Evolutionary conservation across 169 alveolate genomes (phyloP), one percentile per base, ranked within the genome.

Genomic region (Plasmodium inui): DNA sequence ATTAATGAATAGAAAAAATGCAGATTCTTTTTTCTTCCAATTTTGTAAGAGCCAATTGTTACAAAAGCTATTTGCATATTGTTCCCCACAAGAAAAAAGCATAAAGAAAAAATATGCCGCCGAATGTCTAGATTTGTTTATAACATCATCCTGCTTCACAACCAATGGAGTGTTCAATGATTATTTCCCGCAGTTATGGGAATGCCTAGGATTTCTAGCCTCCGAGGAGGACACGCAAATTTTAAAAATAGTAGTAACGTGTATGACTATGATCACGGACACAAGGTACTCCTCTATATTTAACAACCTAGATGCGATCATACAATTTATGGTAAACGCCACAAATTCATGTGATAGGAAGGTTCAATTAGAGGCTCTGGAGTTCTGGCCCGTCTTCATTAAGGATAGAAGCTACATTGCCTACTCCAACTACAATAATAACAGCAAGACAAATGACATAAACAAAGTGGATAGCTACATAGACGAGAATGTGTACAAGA

Each of bases 311-410:
- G 95, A 94, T 34, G 97, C 97, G 0, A 94, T 97, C n/a, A 92
- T 97, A 61, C 96, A 96, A 71, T 95, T 97, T 79, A 94, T 95
- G 44, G 92, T 95, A 12, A 92, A 95, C 53, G 97, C 98, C 72
- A 83, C 96, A 37, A 97, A 96, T 61, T 95, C 94, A 30, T 82
- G 81, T 32, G 96, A 96, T 73, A 86, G 96, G 73, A 96, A 95
- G 72, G 97, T 97, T 9, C 96, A 97, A 46, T 85, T 97, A 9
- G 98, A 97, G 76, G 98, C 98, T 1, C 71, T 97, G 53, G 97
- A 97, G 37, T 97, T 97, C 86, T 97, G 98, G 98, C 97, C 97
- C 2, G 95, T 89, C 37, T 72, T 95, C 61, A 88, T 97, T 61
- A 95, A 93, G 46, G 93, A 95, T 84, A 83, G 96, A n/a, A 72